Conservation (phyloP, 164 flowering plant genomes). For the Buxus sempervirens region DNA sequence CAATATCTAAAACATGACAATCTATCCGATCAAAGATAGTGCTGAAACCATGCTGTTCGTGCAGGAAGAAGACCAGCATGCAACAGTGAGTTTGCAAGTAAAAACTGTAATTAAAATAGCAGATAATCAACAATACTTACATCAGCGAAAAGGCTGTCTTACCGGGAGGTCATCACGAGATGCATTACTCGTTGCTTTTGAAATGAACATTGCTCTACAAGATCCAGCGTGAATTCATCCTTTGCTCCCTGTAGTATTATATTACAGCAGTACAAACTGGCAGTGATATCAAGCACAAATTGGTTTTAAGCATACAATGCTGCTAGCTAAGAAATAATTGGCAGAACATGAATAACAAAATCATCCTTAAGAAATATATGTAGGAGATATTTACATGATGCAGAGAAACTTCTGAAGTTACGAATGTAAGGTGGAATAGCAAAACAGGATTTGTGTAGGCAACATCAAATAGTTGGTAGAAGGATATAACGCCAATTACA, state of each 20-base stretch:
- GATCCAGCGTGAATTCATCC: slow-evolving; percentile 95
- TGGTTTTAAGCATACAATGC: neutral
- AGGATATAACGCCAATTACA: too few relatives aligned
- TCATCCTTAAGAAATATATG: neutral
- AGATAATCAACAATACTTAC: neutral
- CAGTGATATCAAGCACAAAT: neutral
- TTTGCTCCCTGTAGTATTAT: slow-evolving; percentile 61
- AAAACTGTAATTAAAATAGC: neutral
- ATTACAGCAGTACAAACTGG: neutral
- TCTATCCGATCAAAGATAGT: too few relatives aligned
- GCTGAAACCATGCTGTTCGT: too few relatives aligned
- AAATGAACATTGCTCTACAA: slow-evolving; percentile 95
- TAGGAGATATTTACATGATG: too few relatives aligned
- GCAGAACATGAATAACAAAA: neutral
- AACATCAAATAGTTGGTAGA: too few relatives aligned
- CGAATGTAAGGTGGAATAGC: too few relatives aligned
- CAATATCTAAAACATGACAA: too few relatives aligned
- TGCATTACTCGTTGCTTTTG: slow-evolving; percentile 95
- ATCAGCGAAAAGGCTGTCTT: slow-evolving; percentile 15
- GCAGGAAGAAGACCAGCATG: neutral
- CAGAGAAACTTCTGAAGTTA: too few relatives aligned
- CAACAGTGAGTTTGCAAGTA: neutral
- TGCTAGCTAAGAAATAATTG: neutral
- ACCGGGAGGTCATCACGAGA: slow-evolving; percentile 87
- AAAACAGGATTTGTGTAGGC: too few relatives aligned